These are phyloP conservation scores for Schoenoplectus tabernaemontani DNA, from an alignment of 202 grass and related monocot genomes.

Conservation along the genomic window DNA sequence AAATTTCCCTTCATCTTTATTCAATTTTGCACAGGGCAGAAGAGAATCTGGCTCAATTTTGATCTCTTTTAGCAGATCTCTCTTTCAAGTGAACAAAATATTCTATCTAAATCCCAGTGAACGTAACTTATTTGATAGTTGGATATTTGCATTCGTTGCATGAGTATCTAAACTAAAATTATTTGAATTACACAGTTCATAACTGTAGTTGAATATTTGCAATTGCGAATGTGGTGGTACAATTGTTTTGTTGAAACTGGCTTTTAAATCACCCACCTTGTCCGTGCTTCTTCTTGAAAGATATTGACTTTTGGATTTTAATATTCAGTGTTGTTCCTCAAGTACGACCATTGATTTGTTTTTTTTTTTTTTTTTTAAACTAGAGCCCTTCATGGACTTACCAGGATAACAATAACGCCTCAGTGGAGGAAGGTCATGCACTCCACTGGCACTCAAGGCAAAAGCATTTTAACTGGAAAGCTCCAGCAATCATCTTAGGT, in stretches of 20 bases:
- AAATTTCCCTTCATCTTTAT: conserved; percentile 2
- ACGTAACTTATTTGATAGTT: not conserved
- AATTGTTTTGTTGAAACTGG: not conserved
- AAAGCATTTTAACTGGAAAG: conserved; percentile 61
- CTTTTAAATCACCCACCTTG: not conserved
- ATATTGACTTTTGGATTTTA: not conserved
- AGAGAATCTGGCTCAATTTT: not conserved
- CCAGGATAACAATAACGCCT: not conserved
- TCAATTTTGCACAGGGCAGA: not conserved
- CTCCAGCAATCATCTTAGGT: conserved; percentile 73
- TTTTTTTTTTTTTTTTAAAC: not conserved
- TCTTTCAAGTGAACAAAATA: not conserved
- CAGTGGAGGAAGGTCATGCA: not conserved
- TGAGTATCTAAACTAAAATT: not conserved
- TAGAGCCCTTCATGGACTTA: conserved; percentile 34
- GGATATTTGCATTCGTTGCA: not conserved
- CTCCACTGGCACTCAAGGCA: not conserved
- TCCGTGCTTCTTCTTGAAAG: not conserved
- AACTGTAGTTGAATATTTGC: not conserved
- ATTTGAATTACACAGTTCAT: not conserved
- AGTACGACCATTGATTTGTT: not conserved
- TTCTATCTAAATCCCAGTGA: not conserved
- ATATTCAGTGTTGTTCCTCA: not conserved
- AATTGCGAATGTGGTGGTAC: not conserved
- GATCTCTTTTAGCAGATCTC: not conserved